These are phyloP conservation scores for Kwoniella sp. DNA, from an alignment of 768 basidiomycete genomes.

Conservation along the genomic window DNA sequence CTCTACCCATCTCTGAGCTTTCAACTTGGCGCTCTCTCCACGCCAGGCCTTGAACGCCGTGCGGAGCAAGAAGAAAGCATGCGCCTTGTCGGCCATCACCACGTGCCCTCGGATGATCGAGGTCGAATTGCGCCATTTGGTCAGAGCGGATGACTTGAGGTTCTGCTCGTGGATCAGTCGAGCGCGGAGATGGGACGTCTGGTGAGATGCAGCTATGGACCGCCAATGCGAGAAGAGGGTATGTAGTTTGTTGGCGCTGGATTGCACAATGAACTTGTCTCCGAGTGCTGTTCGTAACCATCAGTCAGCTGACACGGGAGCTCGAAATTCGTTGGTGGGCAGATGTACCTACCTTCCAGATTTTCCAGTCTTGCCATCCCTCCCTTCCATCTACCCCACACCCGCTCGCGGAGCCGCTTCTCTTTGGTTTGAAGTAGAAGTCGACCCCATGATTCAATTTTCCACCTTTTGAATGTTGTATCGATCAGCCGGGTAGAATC, in stretches of 20 bases:
- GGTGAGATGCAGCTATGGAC: background rate
- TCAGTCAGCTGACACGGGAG: constrained; percentile 1
- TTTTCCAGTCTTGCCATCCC: constrained; percentile 5
- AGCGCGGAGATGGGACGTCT: constrained; percentile 17
- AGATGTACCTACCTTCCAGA: constrained; percentile 8
- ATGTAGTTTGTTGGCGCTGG: constrained; percentile 4
- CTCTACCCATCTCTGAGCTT: constrained; percentile 26
- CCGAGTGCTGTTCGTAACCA: constrained; percentile 2
- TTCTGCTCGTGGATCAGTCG: constrained; percentile 22
- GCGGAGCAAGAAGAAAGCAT: constrained; percentile 40
- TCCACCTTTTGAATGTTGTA: constrained; percentile 8
- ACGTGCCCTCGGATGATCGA: constrained; percentile 17
- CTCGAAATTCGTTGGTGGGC: too few species aligned
- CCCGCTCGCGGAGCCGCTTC: constrained; percentile 9
- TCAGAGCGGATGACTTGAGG: background rate
- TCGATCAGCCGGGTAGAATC: constrained; percentile 12
- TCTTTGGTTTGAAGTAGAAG: constrained; percentile 13
- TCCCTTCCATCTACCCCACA: constrained; percentile 19
- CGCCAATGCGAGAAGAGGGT: constrained; percentile 31
- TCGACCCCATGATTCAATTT: constrained; percentile 11
- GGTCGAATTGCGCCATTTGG: constrained; percentile 25
- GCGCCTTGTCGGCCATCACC: constrained; percentile 35
- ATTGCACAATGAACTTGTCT: constrained; percentile 12
- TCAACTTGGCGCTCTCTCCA: constrained; percentile 7
- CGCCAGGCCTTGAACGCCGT: constrained; percentile 33